Conservation (phyloP, 306 rosid species). For the Sphenostylis stenocarpa region DNA sequence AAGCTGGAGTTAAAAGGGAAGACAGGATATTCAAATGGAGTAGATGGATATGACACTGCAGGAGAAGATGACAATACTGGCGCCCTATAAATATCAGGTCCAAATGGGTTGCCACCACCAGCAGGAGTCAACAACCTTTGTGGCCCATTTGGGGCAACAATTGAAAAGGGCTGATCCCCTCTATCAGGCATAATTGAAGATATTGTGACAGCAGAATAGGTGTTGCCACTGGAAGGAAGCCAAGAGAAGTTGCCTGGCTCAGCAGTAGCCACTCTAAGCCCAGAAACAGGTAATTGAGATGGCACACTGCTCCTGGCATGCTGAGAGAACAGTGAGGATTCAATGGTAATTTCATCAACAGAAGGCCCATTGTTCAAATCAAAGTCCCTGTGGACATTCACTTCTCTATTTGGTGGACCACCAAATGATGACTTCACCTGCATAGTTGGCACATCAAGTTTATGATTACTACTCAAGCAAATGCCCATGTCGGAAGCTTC, state of each 20-base stretch:
- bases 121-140: constrained; percentile 59
- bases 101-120: constrained; percentile 49
- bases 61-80: constrained; percentile 62
- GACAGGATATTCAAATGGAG: constrained; percentile 56
- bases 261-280: constrained; percentile 49
- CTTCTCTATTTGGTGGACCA: constrained; percentile 39
- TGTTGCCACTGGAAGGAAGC: constrained; percentile 60
- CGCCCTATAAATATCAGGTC: constrained; percentile 56
- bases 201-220: constrained; percentile 61
- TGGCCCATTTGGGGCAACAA: constrained; percentile 55
- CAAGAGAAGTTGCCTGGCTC: constrained; percentile 61
- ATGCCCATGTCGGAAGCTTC: constrained; percentile 57
- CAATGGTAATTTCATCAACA: constrained; percentile 41
- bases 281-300: constrained; percentile 50
- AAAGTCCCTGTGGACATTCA: constrained; percentile 49
- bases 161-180: constrained; percentile 60
- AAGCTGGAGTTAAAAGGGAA: constrained; percentile 64
- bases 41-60: constrained; percentile 57
- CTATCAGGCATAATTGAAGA: constrained; percentile 64
- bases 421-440: constrained; percentile 38
- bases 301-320: constrained; percentile 47
- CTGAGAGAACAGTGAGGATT: constrained; percentile 42
- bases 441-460: constrained; percentile 39
- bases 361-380: constrained; percentile 79
- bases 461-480: constrained; percentile 40